Evolutionary conservation across 768 basidiomycete genomes (phyloP), one percentile per base, ranked within the genome.

Genomic region (Mycena belliarum): DNA sequence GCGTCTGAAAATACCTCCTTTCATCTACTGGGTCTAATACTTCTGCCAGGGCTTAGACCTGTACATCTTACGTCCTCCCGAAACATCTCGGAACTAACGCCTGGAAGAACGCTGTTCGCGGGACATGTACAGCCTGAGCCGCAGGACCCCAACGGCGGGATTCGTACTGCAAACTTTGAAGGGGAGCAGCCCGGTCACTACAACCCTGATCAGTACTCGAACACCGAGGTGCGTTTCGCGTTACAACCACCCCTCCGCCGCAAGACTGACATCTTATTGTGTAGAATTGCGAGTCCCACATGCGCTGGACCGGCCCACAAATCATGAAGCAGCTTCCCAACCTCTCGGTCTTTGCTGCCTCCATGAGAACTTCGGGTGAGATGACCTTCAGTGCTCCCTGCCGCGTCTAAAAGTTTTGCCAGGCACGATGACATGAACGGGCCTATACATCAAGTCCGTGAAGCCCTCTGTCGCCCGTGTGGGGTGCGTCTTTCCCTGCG

Each of bases 251-350:
- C 7, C 5, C 8, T 14, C 24, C 8, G 24, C 15, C 16, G 23
- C 18, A 11, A 16, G 6, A 25, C 24, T 42, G 6, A 44, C 18
- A 16, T 14, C 23, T 24, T 15, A 25, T 35, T 35, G 4, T 35
- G 16, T 32, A 68, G 67, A 68, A 68, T 40, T 68, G 63, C 47
- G 54, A 60, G 37, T 60, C 67, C 4, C 67, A 68, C 41, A 64
- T 65, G 59, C 63, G 67, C 21, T 68, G 67, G 67, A 68, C 65
- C 3, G 67, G 67, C 14, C 67, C 67, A 7, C 67, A 68, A 45
- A 65, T 68, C 14, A 24, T 61, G n/a, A 54, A 65, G n/a, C 67
- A 68, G 50, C 48, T 68, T 24, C 67, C 67, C 24, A 55, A 47
- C 29, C 55, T 68, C 32, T 63, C 63, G 15, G 64, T 65, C 5